Evolutionary conservation across 78 protist species (phyloP), one percentile per base, ranked within the genome.

Genomic region (Bodo saltans): DNA sequence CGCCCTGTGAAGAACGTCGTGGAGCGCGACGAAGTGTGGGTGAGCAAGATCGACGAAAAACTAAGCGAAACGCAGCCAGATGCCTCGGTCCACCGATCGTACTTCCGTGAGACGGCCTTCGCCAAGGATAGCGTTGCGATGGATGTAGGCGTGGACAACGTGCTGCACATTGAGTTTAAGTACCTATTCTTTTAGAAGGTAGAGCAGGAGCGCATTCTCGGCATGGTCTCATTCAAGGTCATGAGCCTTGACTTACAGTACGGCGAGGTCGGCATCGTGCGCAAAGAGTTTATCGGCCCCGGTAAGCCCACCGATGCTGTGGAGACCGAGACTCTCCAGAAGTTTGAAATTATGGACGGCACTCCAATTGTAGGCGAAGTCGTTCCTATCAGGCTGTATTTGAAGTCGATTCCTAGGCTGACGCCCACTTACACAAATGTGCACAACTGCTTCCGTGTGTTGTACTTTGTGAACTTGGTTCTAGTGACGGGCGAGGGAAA

Each of bases 311-410:
- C 68, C 80, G 40, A 78, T 70, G 79, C 70, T 85, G 38, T 67
- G 72, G 95, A 92, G 68, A 91, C 74, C 68, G 97, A 95, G 80
- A 95, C 97, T 1, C 41, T 97, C 38, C 86, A 97, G 27, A 95
- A 95, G 79, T 96, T 93, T 52, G 99, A 97, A 70, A 94, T 97
- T 78, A 97, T 97, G 99, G 99, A 97, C 78, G 99, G 98, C 71
- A 90, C 94, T 0, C 98, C 98, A 29, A 97, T 94, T 27, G 85
- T 90, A 8, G 96, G 95, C 30, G 97, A 96, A 72, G 52, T 94
- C 39, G 91, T 97, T 23, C 99, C 98, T 26, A 92, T 97, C 80
- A 95, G 99, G 17, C 90, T 97, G 29, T 97, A 94, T 92, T 89
- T 97, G 32, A 42, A 85, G 52, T 91, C 90, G 33, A 88, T 91